Conservation (phyloP, 225 moss, liverwort and hornwort genomes). For the Bryoerythrophyllum caledonicum region DNA sequence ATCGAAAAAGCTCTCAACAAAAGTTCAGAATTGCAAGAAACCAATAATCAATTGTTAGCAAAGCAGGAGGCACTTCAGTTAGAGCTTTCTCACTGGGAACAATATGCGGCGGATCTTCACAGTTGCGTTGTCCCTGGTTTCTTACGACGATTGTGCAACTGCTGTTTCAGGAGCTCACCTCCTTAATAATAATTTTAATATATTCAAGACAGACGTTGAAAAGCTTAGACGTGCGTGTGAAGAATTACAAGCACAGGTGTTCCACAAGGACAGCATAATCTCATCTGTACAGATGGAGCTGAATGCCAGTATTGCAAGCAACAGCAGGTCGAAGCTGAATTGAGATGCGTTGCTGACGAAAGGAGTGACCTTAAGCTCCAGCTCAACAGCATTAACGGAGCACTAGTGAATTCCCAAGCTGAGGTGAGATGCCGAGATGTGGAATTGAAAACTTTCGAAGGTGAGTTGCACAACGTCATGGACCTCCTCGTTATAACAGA, state of each 20-base stretch:
- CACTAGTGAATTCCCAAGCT: constrained; percentile 29
- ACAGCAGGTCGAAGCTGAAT: constrained; percentile 35
- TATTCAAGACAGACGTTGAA: constrained; percentile 39
- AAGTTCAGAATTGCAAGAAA: constrained; percentile 24
- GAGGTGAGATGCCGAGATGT: constrained; percentile 42
- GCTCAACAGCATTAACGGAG: constrained; percentile 19
- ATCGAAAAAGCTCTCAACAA: constrained; percentile 35
- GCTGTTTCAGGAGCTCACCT: not conserved
- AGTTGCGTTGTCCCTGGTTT: constrained; percentile 15
- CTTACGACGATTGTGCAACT: no score
- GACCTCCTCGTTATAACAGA: constrained; percentile 35
- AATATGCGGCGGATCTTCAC: constrained; percentile 41
- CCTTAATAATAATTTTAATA: constrained; percentile 21
- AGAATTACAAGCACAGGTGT: constrained; percentile 31
- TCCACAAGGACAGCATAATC: constrained; percentile 43
- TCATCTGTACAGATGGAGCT: constrained; percentile 39
- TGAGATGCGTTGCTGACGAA: constrained; percentile 33
- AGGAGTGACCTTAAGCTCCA: constrained; percentile 30
- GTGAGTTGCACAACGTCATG: constrained; percentile 49
- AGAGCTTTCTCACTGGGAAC: constrained; percentile 46
- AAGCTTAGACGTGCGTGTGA: constrained; percentile 27
- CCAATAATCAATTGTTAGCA: constrained; percentile 19
- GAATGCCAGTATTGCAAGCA: constrained; percentile 24
- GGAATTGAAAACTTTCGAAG: constrained; percentile 38
- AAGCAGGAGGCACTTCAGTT: constrained; percentile 35